Percentiles rank a stretch among this genome's conserved stretches.
Evolutionary conservation across 139 green algal species (phyloP).

Genomic region (Pedinophyceae sp.): DNA sequence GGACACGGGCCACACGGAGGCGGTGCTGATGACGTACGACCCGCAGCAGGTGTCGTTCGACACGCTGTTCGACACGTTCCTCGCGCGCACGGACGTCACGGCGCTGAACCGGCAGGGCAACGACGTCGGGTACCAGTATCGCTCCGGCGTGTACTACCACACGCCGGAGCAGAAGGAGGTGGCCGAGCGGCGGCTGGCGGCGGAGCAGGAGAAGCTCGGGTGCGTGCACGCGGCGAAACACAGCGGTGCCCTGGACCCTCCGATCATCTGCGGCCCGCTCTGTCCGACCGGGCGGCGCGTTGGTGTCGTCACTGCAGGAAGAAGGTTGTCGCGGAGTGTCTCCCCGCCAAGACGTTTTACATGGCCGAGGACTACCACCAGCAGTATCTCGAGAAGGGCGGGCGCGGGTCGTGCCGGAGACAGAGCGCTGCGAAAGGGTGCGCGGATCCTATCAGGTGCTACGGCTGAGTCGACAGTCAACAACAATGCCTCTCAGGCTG

Average conservation of each 20-base stretch:
- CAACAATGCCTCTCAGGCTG: too few species aligned
- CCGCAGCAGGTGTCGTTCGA: slow-evolving; percentile 40
- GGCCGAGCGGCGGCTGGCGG: slow-evolving; percentile 17
- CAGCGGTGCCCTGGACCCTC: too few species aligned
- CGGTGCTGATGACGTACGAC: slow-evolving; percentile 55
- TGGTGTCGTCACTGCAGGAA: too few species aligned
- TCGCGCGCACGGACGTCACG: slow-evolving; percentile 51
- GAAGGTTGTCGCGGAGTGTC: too few species aligned
- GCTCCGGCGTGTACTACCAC: slow-evolving; percentile 61
- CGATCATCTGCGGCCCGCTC: too few species aligned
- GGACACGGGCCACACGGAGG: slow-evolving; percentile 56
- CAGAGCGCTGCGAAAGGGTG: slow-evolving; percentile 58
- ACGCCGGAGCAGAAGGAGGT: slow-evolving; percentile 32
- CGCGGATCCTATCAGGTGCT: slow-evolving; percentile 57
- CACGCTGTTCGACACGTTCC: slow-evolving; percentile 56
- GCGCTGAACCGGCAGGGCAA: slow-evolving; percentile 54
- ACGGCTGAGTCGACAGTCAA: too few species aligned
- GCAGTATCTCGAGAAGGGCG: slow-evolving; percentile 52
- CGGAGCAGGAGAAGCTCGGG: slow-evolving; percentile 30
- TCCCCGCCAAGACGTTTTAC: slow-evolving; percentile 30
- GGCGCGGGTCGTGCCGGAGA: slow-evolving; percentile 27
- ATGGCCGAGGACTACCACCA: slow-evolving; percentile 35
- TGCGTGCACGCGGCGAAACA: too few species aligned
- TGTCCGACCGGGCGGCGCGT: too few species aligned
- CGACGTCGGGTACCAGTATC: slow-evolving; percentile 55